Evolutionary conservation across 129 eudicot species (phyloP), one percentile per base, ranked within the genome.

Genomic region (Artemisia annua): DNA sequence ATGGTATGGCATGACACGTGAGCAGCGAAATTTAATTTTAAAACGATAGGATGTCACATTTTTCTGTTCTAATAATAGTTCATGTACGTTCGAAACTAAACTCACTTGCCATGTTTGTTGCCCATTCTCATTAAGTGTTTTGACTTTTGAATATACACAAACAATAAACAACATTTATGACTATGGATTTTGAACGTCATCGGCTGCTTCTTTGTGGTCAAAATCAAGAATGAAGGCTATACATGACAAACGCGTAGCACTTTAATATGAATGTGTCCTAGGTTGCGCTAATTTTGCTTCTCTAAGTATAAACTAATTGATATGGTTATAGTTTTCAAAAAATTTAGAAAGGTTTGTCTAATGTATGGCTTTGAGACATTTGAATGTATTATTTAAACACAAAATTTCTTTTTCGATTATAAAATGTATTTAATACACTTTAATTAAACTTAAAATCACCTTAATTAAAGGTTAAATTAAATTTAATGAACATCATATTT

Each of bases 151-250:
- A 56, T 55, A 13, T 44, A 56, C 35, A 56, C 15, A 54, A 28
- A 16, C 79, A 66, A 66, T 39, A 1, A 39, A 26, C 24, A 43
- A 14, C 63, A n/a, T 22, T 35, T 65, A 24, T 75, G 49, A n/a
- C 19, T 13, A 65, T 17, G 48, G 6, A 44, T 26, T 28, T 5
- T 4, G 28, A 66, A 44, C 62, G 15, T 20, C 52, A 17, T 11
- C 51, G 10, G 46, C 46, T 15, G 15, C 28, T 54, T 64, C 15
- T 53, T 54, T 26, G 32, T 43, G 32, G 54, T 35, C 79, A 53
- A 53, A 14, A 54, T 66, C 66, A 75, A 65, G 22, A 54, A 39
- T 43, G 67, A 75, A 66, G 73, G 72, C 73, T 24, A 44, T n/a
- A 43, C 72, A 22, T 56, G 48, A 60, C 57, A 48, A 58, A 10